Conservation (phyloP, 768 basidiomycete genomes). For the Lentinula detonsa region DNA sequence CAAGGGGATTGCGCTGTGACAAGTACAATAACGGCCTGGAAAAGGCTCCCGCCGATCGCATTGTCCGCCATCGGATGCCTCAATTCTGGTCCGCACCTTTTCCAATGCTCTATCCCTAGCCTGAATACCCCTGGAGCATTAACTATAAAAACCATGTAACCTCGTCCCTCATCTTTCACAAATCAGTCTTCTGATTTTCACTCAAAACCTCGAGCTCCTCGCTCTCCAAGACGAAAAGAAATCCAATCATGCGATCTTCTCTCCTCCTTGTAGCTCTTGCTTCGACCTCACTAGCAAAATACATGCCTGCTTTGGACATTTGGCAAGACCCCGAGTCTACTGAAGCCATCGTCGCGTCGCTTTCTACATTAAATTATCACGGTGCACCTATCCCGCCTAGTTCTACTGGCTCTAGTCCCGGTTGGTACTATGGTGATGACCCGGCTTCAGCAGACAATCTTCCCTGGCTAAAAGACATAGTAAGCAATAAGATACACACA, state of each 20-base stretch:
- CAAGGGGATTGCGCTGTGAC: too few relatives aligned
- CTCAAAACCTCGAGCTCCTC: too few relatives aligned
- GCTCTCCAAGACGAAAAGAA: too few relatives aligned
- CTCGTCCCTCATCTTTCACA: too few relatives aligned
- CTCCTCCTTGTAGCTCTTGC: not conserved
- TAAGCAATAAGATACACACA: not conserved
- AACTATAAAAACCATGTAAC: too few relatives aligned
- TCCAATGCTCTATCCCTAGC: too few relatives aligned
- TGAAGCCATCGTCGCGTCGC: not conserved
- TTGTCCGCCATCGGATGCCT: too few relatives aligned
- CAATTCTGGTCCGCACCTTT: too few relatives aligned
- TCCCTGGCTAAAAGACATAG: conserved; percentile 3
- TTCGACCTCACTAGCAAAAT: not conserved
- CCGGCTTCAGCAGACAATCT: not conserved
- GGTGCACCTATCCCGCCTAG: conserved; percentile 29
- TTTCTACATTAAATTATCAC: conserved; percentile 20
- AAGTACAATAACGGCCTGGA: too few relatives aligned
- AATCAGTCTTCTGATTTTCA: too few relatives aligned
- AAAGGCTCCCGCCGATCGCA: too few relatives aligned
- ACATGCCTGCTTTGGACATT: not conserved
- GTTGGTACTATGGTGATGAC: conserved; percentile 31
- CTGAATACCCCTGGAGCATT: too few relatives aligned
- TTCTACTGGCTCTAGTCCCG: conserved; percentile 20
- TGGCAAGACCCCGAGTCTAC: not conserved
- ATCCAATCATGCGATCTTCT: not conserved